Base-by-base conservation (phyloP, 306 rosid genomes). In the Trifolium dubium region DNA sequence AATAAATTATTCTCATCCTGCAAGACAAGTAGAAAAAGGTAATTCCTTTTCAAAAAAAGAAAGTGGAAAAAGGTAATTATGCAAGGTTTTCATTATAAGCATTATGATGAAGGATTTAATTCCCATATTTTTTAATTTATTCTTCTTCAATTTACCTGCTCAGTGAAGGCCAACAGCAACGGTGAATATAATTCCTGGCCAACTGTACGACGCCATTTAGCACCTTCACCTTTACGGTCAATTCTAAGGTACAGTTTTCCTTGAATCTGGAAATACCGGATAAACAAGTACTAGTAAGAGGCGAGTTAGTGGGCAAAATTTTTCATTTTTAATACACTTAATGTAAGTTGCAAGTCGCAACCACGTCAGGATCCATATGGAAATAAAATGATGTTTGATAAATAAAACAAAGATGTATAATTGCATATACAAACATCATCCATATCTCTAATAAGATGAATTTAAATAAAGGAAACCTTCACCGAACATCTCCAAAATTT, bases 101-200 rank as follows among this genome's bases (percentile, higher is more conserved):
- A 37, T 44, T 44, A 44, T 11, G 50, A 30, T 39, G 32, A 54
- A 62, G 11, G 23, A 15, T 30, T 58, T 73, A 74, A 31, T 44
- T 61, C 17, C 15, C 28, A 14, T 23, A 41, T 17, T 19, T 3
- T 32, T 32, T 63, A 13, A 49, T 43, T 18, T 15, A 35, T 23
- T 44, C 71, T 34, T 6, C 11, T 54, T 56, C 23, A 5, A 19
- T 64, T 47, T 74, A 94, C 97, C 96, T 91, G 90, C 73, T 91
- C 96, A 61, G 97, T 17, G 80, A 94, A 91, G 63, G 97, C 98
- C 78, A 94, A 80, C 62, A 94, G 77, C 85, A 94, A 85, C 18
- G 98, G 97, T 55, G 96, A 89, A 85, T 83, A 91, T 74, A 94
- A 79, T 79, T 94, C 97, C 85, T 94, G 98, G 81, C 97, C 98